Base-by-base conservation (phyloP, 2,329 filamentous ascomycete species). In the Cercospora zeae-maydis region DNA sequence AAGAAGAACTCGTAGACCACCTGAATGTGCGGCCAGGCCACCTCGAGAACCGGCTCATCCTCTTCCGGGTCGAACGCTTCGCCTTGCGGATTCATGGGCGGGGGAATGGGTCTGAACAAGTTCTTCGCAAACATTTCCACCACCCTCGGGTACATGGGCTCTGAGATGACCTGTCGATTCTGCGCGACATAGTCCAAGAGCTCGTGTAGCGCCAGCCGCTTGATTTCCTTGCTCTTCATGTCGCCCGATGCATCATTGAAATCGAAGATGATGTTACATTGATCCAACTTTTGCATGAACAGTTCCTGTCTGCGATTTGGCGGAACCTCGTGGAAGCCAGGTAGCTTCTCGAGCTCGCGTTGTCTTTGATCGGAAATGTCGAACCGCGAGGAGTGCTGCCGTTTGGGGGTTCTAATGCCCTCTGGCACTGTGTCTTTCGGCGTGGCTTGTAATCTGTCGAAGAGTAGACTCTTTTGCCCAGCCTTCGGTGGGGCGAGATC, bases 151-250 rank as follows among this genome's bases (percentile, higher is more conserved):
- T 99, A 99, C 95, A 99, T 99, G 61, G 93, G 92, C 77, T 99
- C 95, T 2, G 93, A 97, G 73, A 99, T 99, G 75, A 99, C 95
- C 73, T 96, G 93, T 71, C 95, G 87, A 77, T 99, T 99, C 79
- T 98, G 98, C 72, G 95, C 93, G 62, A 99, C 95, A 75, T 99
- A 99, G 77, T 99, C 95, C 67, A 99, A 85, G 66, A 99, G 83
- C 77, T 99, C 95, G 76, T 99, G 95, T 49, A 99, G 84, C 45
- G 95, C 95, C 70, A 99, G 82, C 73, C 95, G 87, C 83, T 99
- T 99, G 83, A 99, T 98, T 79, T 99, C 95, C 81, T 99, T 99
- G 53, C 93, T 96, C 78, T 99, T 99, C 93, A 99, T 98, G 76
- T 99, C 95, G 70, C 89, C 93, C 69, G 91, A 96, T 54, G 93